These are phyloP conservation scores for Linnemannia exigua DNA, from an alignment of 192 early-diverging fungal genomes.

Conservation along the genomic window DNA sequence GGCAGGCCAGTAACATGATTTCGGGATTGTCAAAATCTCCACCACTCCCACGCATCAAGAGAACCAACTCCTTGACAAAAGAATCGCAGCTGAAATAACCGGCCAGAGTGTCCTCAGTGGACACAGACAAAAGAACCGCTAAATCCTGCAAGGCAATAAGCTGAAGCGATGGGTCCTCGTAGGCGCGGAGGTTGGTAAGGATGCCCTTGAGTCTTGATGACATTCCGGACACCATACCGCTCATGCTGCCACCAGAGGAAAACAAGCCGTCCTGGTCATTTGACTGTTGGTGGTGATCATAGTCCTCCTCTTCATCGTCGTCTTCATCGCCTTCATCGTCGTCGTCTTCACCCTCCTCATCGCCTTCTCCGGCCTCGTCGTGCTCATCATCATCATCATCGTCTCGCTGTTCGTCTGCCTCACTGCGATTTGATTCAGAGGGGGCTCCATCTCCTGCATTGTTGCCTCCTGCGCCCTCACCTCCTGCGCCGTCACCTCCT, in stretches of 20 bases:
- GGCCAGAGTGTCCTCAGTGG: slow-evolving; percentile 79
- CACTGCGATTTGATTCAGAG: background rate
- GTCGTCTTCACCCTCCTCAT: slow-evolving; percentile 46
- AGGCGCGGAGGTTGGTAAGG: slow-evolving; percentile 67
- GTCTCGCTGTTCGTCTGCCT: background rate
- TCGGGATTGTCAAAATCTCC: slow-evolving; percentile 71
- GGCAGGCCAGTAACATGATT: slow-evolving; percentile 90
- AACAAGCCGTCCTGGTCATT: slow-evolving; percentile 55
- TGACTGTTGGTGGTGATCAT: slow-evolving; percentile 42
- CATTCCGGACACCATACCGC: slow-evolving; percentile 55
- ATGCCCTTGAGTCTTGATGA: slow-evolving; percentile 70
- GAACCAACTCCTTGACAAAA: slow-evolving; percentile 78
- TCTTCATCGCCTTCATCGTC: slow-evolving; percentile 54
- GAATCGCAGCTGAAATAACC: slow-evolving; percentile 75
- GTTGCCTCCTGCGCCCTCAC: background rate
- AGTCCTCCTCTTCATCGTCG: slow-evolving; percentile 55
- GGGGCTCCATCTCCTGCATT: background rate
- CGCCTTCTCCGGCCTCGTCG: slow-evolving; percentile 33
- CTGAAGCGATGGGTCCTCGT: slow-evolving; percentile 75
- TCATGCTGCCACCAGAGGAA: slow-evolving; percentile 51
- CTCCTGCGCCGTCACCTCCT: background rate
- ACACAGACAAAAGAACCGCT: slow-evolving; percentile 80
- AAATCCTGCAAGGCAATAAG: slow-evolving; percentile 91
- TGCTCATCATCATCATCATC: slow-evolving; percentile 23
- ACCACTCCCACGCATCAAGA: slow-evolving; percentile 67